A percentile compares a stretch with the other conserved stretches of the same genome.
Conservation (phyloP, 2,329 filamentous ascomycete genomes). For the Macrophomina pseudophaseolina region DNA sequence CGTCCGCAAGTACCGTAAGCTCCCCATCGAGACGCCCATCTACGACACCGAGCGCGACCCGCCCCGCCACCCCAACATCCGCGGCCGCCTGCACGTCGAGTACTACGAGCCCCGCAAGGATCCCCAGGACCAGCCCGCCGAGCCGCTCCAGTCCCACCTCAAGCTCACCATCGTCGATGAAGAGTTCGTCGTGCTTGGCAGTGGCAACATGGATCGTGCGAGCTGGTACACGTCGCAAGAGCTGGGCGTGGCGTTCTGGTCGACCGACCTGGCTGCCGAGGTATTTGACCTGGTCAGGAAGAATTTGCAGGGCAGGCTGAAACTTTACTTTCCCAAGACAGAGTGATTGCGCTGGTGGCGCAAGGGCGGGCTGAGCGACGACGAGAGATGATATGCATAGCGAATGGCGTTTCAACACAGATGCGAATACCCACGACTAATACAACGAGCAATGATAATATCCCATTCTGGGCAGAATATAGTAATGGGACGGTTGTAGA, state of each 20-base stretch:
- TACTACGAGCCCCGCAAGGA: conserved; percentile 58
- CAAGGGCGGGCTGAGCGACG: too few species aligned
- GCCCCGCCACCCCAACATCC: conserved; percentile 38
- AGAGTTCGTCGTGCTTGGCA: conserved; percentile 71
- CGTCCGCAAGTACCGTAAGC: conserved; percentile 58
- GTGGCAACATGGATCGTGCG: conserved; percentile 82
- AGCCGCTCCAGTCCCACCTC: conserved; percentile 68
- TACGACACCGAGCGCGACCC: conserved; percentile 52
- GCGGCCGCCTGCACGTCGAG: conserved; percentile 61
- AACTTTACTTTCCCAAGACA: conserved; percentile 17
- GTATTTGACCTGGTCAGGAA: conserved; percentile 4
- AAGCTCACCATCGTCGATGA: conserved; percentile 78
- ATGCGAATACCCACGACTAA: too few species aligned
- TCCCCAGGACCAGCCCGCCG: conserved; percentile 58
- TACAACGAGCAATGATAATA: too few species aligned
- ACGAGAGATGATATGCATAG: background rate
- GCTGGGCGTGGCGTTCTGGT: conserved; percentile 66
- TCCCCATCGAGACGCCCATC: conserved; percentile 31
- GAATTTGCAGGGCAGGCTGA: conserved; percentile 14
- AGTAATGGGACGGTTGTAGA: too few species aligned
- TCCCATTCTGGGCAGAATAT: too few species aligned
- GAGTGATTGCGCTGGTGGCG: background rate
- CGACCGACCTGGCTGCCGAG: conserved; percentile 9
- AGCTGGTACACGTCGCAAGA: conserved; percentile 90
- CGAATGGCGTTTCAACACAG: conserved; percentile 6